A percentile compares a stretch with the other conserved stretches of the same genome.
phyloP scores from a whole-genome alignment of 1,284 basidiomycete genomes.

The Microbotryomycetes sp. region DNA sequence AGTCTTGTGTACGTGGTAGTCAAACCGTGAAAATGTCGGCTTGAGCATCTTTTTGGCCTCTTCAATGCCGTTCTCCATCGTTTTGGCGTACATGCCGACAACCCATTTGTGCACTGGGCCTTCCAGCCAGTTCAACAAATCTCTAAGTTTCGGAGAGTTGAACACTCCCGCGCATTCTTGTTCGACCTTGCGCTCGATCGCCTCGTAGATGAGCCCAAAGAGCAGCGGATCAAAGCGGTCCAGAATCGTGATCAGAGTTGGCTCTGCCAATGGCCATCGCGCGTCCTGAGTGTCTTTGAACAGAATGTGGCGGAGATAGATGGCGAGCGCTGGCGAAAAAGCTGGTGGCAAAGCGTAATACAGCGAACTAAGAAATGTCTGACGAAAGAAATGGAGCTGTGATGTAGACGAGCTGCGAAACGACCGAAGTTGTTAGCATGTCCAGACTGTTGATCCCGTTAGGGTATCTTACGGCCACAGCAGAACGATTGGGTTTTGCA shows the following conservation, averaged over 20 bases:
- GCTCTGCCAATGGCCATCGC: conserved; percentile 4
- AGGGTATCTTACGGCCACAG: conserved; percentile 14
- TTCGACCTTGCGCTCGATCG: conserved; percentile 65
- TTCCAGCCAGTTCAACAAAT: conserved; percentile 50
- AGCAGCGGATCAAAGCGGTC: conserved; percentile 79
- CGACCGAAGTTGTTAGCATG: background rate
- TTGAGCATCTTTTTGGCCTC: conserved; percentile 64
- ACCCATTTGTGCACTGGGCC: conserved; percentile 44
- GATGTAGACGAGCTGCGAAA: background rate
- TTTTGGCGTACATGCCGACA: conserved; percentile 41
- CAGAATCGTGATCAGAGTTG: conserved; percentile 54
- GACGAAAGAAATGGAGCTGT: conserved; percentile 15
- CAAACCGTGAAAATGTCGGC: conserved; percentile 76
- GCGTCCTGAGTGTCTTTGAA: conserved; percentile 13
- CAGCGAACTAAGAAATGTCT: conserved; percentile 57
- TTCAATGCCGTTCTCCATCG: conserved; percentile 43
- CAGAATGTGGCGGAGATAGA: conserved; percentile 40
- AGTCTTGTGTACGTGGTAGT: conserved; percentile 78
- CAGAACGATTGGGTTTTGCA: conserved; percentile 22
- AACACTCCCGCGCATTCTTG: conserved; percentile 48
- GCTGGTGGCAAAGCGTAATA: conserved; percentile 58
- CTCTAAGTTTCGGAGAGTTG: background rate
- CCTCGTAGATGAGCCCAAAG: conserved; percentile 71
- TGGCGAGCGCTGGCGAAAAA: conserved; percentile 54
- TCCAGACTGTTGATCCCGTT: background rate